Evolutionary conservation across 2,329 filamentous ascomycete genomes (phyloP).

Genomic region (Cephalotrichum gorgonifer): DNA sequence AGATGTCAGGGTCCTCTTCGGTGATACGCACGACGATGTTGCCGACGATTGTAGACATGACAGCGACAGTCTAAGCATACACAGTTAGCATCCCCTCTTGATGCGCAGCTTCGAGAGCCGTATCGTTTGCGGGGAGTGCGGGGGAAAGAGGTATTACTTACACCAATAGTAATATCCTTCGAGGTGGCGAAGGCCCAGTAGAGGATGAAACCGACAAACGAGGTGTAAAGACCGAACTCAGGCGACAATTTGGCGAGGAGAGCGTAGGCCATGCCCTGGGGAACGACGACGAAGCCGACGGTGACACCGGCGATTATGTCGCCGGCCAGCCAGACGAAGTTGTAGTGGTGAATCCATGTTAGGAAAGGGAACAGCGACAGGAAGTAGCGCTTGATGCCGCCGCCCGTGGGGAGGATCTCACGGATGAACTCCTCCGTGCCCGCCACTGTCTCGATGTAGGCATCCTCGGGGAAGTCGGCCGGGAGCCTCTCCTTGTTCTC

Average conservation of each 20-base stretch:
- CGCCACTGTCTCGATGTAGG: constrained; percentile 9
- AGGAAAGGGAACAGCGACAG: constrained; percentile 36
- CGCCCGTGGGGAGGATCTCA: constrained; percentile 4
- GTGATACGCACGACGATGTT: constrained; percentile 32
- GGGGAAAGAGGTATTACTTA: constrained; percentile 8
- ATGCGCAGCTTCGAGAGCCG: not conserved
- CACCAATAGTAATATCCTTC: constrained; percentile 72
- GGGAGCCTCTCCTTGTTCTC: constrained; percentile 16
- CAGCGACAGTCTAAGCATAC: constrained; percentile 32
- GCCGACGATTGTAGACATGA: constrained; percentile 42
- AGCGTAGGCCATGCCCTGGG: constrained; percentile 94
- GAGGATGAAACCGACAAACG: constrained; percentile 64
- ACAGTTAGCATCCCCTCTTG: constrained; percentile 25
- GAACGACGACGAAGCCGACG: constrained; percentile 66
- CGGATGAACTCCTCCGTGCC: constrained; percentile 5
- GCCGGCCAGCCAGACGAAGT: constrained; percentile 33
- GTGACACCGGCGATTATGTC: constrained; percentile 39
- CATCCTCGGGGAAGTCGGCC: constrained; percentile 7
- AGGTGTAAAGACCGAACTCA: constrained; percentile 79
- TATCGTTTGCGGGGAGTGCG: not conserved
- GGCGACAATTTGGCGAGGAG: constrained; percentile 68
- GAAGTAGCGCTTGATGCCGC: constrained; percentile 18
- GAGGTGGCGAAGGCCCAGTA: constrained; percentile 75
- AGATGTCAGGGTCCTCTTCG: constrained; percentile 24
- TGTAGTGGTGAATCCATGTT: constrained; percentile 40